Percentiles rank a stretch among this genome's conserved stretches.
Conservation (phyloP, 768 basidiomycete genomes). For the Russula sp. region DNA sequence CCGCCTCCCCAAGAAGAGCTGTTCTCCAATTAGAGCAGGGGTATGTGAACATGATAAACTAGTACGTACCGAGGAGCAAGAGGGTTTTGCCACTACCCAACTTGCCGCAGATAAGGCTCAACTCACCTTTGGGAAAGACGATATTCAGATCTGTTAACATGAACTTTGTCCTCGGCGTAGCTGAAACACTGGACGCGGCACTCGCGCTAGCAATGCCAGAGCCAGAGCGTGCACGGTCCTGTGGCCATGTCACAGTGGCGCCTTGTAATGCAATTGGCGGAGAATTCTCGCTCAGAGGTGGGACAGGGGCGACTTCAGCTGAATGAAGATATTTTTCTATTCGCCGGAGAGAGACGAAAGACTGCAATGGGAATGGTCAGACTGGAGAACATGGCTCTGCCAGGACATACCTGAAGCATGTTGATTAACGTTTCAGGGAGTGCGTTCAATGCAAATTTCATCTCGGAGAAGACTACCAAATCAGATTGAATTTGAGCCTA, state of each 20-base stretch:
- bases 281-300: slow-evolving; percentile 54
- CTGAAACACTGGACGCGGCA: slow-evolving; percentile 50
- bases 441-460: slow-evolving; percentile 84
- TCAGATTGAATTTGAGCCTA: background rate
- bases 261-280: slow-evolving; percentile 70
- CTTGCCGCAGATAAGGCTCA: slow-evolving; percentile 85
- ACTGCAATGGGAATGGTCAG: slow-evolving; percentile 39
- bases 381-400: background rate
- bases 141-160: slow-evolving; percentile 74
- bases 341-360: slow-evolving; percentile 79
- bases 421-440: slow-evolving; percentile 91
- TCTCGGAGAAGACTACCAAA: slow-evolving; percentile 71
- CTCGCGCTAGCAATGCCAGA: slow-evolving; percentile 37
- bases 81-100: slow-evolving; percentile 88
- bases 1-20: slow-evolving; percentile 87
- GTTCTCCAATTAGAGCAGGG: slow-evolving; percentile 24
- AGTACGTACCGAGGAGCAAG: slow-evolving; percentile 56
- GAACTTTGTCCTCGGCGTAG: slow-evolving; percentile 79
- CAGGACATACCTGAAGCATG: slow-evolving; percentile 62
- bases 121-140: slow-evolving; percentile 72
- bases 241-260: slow-evolving; percentile 89
- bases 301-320: slow-evolving; percentile 65
- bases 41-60: background rate
- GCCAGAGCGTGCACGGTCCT: slow-evolving; percentile 51
- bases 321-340: slow-evolving; percentile 86